These are phyloP conservation scores for Colletotrichum coccodes DNA, from an alignment of 2,329 filamentous ascomycete species.

Conservation along the genomic window DNA sequence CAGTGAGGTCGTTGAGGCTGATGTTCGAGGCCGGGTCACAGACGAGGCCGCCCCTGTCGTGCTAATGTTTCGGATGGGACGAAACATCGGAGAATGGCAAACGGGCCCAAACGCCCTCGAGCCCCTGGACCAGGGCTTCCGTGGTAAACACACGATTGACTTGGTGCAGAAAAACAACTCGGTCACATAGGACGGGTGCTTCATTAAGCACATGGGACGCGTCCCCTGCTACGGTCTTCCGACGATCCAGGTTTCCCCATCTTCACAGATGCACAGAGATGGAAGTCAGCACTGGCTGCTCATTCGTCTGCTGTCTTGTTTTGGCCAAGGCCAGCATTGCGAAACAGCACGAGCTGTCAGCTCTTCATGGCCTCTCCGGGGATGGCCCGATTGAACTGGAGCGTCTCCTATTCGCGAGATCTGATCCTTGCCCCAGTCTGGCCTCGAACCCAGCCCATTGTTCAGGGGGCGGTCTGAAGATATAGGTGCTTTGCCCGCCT, in stretches of 20 bases:
- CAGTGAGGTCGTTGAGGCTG: constrained; percentile 35
- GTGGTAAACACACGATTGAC: not conserved
- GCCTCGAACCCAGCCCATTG: not conserved
- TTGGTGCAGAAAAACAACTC: not conserved
- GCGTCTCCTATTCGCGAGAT: constrained; percentile 9
- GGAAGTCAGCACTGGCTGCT: not conserved
- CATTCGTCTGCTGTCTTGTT: constrained; percentile 19
- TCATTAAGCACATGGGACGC: not conserved
- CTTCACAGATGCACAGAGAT: constrained; percentile 20
- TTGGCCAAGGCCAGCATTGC: constrained; percentile 9
- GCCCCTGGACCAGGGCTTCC: not conserved
- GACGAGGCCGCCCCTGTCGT: constrained; percentile 32
- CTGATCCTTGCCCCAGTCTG: not conserved
- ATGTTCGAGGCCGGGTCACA: not conserved
- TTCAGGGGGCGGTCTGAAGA: not conserved
- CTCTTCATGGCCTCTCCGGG: constrained; percentile 7
- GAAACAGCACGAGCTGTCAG: constrained; percentile 15
- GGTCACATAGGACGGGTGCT: not conserved
- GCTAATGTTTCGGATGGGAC: constrained; percentile 36
- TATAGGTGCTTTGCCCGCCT: constrained; percentile 6
- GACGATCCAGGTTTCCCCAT: constrained; percentile 33
- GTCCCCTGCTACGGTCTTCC: constrained; percentile 18
- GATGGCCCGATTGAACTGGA: constrained; percentile 14
- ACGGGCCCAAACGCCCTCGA: constrained; percentile 11
- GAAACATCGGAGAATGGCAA: constrained; percentile 24